These are phyloP conservation scores for Fusarium torreyae DNA, from an alignment of 2,329 filamentous ascomycete species.

Conservation along the genomic window DNA sequence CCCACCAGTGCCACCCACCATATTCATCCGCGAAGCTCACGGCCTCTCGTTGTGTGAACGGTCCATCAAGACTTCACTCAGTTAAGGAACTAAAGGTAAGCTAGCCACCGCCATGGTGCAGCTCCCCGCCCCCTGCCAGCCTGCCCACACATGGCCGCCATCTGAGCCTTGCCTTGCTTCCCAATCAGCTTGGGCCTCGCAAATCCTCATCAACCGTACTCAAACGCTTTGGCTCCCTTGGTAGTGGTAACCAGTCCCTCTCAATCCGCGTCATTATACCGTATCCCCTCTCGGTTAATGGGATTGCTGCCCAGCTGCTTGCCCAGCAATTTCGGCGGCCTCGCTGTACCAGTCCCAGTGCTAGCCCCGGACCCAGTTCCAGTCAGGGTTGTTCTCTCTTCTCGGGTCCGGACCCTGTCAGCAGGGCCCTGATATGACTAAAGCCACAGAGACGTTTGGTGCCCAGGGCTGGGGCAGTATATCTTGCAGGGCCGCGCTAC, in stretches of 20 bases:
- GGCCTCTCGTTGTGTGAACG: constrained; percentile 40
- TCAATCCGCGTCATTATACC: constrained; percentile 18
- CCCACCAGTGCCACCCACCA: constrained; percentile 48
- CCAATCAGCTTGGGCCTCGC: constrained; percentile 32
- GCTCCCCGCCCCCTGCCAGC: constrained; percentile 38
- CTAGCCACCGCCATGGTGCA: constrained; percentile 39
- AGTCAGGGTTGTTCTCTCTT: constrained; percentile 37
- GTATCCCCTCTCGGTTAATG: constrained; percentile 23
- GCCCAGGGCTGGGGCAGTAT: constrained; percentile 40
- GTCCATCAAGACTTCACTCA: constrained; percentile 31
- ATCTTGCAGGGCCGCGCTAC: constrained; percentile 49
- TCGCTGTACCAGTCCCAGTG: constrained; percentile 18
- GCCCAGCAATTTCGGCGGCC: constrained; percentile 16
- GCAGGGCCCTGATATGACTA: constrained; percentile 40
- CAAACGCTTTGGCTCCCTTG: constrained; percentile 25
- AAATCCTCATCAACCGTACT: constrained; percentile 30
- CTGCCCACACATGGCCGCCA: constrained; percentile 43
- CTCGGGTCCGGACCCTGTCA: constrained; percentile 37
- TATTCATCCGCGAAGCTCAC: constrained; percentile 34
- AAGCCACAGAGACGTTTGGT: constrained; percentile 34
- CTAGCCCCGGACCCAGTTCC: constrained; percentile 21
- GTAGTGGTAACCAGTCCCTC: constrained; percentile 13
- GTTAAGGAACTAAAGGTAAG: constrained; percentile 23
- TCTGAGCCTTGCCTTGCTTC: constrained; percentile 36
- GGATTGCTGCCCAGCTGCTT: constrained; percentile 31